phyloP scores from a whole-genome alignment of 257 asterid genomes.

The Fraxinus excelsior region DNA sequence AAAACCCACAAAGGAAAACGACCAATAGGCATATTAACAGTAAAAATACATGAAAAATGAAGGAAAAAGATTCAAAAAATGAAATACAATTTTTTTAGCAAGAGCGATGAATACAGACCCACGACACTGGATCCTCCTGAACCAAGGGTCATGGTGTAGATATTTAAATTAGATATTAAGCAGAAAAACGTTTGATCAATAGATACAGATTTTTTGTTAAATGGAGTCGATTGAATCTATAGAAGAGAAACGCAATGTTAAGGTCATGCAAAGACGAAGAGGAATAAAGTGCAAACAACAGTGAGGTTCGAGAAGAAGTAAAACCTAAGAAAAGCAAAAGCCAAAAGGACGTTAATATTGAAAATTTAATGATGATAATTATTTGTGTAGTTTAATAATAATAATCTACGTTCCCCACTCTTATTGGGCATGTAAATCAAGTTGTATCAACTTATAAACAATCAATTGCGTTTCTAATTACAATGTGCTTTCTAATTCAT shows the following conservation, averaged over 20 bases:
- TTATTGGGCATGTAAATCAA: too few relatives aligned
- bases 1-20: conserved; percentile 9
- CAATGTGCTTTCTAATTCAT: too few relatives aligned
- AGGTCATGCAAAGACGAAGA: conserved; percentile 1
- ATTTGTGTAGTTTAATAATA: too few relatives aligned
- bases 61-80: background rate
- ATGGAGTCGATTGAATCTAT: conserved; percentile 23
- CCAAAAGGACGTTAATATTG: too few relatives aligned
- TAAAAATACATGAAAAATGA: background rate
- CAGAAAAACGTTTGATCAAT: conserved; percentile 37
- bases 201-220: background rate
- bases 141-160: conserved; percentile 61
- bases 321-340: too few relatives aligned
- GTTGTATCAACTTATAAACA: too few relatives aligned
- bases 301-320: too few relatives aligned
- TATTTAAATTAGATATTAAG: conserved; percentile 21
- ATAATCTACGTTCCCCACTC: too few relatives aligned
- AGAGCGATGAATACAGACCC: conserved; percentile 42
- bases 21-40: conserved; percentile 22
- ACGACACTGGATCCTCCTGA: conserved; percentile 90
- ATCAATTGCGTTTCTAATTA: too few relatives aligned
- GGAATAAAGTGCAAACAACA: background rate
- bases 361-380: too few relatives aligned
- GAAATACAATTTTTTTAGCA: background rate
- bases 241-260: conserved; percentile 28